A percentile compares a stretch with the other conserved stretches of the same genome.
phyloP scores from a whole-genome alignment of 306 rosid species.

The Benincasa hispida region DNA sequence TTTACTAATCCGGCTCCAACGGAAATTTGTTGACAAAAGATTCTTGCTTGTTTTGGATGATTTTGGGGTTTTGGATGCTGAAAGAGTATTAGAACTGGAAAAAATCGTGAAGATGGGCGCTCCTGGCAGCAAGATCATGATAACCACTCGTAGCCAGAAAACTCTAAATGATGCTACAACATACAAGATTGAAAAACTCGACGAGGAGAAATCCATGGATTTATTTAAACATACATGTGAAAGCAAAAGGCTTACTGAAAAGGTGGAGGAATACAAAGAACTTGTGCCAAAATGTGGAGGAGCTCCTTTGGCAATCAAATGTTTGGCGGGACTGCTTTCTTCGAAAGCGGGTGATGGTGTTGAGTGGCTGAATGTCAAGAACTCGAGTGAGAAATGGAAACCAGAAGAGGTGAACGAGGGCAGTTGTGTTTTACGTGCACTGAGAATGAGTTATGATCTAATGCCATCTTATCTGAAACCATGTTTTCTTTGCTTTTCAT shows the following conservation, averaged over 20 bases:
- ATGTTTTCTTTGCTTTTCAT: conserved; percentile 16
- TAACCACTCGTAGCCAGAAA: conserved; percentile 11
- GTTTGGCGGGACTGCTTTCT: background rate
- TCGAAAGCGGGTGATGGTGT: background rate
- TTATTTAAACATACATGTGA: conserved; percentile 1
- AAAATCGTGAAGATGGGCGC: conserved; percentile 5
- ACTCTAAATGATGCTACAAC: background rate
- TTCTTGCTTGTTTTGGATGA: conserved; percentile 23
- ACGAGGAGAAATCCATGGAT: background rate
- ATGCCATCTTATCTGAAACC: conserved; percentile 11
- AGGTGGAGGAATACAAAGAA: background rate
- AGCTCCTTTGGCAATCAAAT: conserved; percentile 10
- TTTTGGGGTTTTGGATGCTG: conserved; percentile 10
- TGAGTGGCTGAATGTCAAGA: background rate
- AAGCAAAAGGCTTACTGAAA: too few species aligned
- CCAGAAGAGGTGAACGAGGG: background rate
- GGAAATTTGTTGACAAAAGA: conserved; percentile 11
- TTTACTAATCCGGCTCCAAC: background rate
- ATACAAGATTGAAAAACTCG: background rate
- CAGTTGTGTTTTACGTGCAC: background rate
- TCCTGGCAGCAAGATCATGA: conserved; percentile 13
- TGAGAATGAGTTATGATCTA: conserved; percentile 4
- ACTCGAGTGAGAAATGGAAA: background rate
- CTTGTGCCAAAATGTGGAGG: conserved; percentile 9
- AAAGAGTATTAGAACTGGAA: conserved; percentile 10